Evolutionary conservation across 2,329 filamentous ascomycete genomes (phyloP).

Genomic region (Delphinella strobiligena): DNA sequence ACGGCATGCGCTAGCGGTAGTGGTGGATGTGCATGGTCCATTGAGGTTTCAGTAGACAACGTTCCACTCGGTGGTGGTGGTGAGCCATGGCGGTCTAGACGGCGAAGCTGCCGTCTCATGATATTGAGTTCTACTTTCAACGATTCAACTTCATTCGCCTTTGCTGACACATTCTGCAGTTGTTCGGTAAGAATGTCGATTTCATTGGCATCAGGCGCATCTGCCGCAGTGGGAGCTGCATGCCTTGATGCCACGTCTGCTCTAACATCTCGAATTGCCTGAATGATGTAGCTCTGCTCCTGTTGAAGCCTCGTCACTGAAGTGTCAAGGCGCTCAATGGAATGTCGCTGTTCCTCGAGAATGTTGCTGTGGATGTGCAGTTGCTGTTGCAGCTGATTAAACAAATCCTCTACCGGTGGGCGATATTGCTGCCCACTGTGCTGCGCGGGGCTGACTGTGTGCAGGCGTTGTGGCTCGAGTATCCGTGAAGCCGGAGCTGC

Average conservation of each 20-base stretch:
- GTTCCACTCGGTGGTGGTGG: constrained; percentile 11
- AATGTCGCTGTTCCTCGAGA: constrained; percentile 27
- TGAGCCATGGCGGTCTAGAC: constrained; percentile 17
- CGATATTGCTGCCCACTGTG: constrained; percentile 18
- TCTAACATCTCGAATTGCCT: constrained; percentile 23
- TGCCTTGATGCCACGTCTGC: constrained; percentile 22
- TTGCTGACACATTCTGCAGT: constrained; percentile 27
- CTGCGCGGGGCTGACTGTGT: neutral
- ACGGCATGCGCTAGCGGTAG: neutral
- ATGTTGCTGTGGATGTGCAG: constrained; percentile 33
- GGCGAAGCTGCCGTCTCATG: constrained; percentile 33
- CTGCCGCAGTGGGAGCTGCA: constrained; percentile 7
- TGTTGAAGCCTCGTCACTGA: constrained; percentile 26
- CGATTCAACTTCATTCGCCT: constrained; percentile 34
- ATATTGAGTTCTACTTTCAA: constrained; percentile 36
- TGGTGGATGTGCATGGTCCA: constrained; percentile 4
- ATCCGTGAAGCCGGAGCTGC: constrained; percentile 1
- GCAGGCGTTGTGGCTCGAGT: neutral
- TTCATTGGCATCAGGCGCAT: constrained; percentile 21
- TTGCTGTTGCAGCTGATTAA: constrained; percentile 34
- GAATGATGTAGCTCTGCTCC: constrained; percentile 24
- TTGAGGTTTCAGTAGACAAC: constrained; percentile 12
- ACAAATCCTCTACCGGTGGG: constrained; percentile 20
- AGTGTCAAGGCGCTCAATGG: constrained; percentile 28
- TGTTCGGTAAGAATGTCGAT: constrained; percentile 33